phyloP scores from a whole-genome alignment of 2,329 filamentous ascomycete genomes.

The Colletotrichum musicola region DNA sequence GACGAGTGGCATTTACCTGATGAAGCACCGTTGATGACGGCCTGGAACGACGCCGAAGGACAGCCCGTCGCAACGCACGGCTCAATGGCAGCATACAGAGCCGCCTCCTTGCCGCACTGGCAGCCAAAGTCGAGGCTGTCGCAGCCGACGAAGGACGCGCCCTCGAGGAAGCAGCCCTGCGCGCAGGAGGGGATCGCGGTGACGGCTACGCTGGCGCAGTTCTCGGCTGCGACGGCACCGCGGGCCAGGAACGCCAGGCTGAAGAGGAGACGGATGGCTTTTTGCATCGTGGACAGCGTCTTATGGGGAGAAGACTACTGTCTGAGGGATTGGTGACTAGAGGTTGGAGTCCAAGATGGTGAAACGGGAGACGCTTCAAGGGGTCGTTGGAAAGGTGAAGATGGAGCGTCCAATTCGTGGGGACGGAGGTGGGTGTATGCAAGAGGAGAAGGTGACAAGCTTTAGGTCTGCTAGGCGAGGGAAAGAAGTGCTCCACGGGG shows the following conservation, averaged over 20 bases:
- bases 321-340: background rate
- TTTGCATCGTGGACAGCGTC: conserved; percentile 7
- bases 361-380: conserved; percentile 31
- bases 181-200: conserved; percentile 46
- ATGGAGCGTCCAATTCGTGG: conserved; percentile 30
- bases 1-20: conserved; percentile 7
- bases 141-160: conserved; percentile 46
- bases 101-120: conserved; percentile 43
- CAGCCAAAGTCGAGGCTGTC: conserved; percentile 45
- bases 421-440: conserved; percentile 17
- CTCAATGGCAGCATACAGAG: conserved; percentile 43
- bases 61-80: conserved; percentile 47
- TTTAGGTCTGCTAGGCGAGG: background rate
- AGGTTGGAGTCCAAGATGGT: conserved; percentile 11
- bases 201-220: conserved; percentile 45
- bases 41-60: conserved; percentile 41
- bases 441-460: conserved; percentile 25
- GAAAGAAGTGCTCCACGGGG: background rate
- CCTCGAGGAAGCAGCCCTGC: conserved; percentile 45
- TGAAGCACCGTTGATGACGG: conserved; percentile 45
- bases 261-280: background rate
- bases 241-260: conserved; percentile 1
- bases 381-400: conserved; percentile 13
- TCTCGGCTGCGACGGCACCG: conserved; percentile 16
- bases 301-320: background rate